These are phyloP conservation scores for Ceratobasidium sp. DNA, from an alignment of 1,284 basidiomycete genomes.

Conservation along the genomic window DNA sequence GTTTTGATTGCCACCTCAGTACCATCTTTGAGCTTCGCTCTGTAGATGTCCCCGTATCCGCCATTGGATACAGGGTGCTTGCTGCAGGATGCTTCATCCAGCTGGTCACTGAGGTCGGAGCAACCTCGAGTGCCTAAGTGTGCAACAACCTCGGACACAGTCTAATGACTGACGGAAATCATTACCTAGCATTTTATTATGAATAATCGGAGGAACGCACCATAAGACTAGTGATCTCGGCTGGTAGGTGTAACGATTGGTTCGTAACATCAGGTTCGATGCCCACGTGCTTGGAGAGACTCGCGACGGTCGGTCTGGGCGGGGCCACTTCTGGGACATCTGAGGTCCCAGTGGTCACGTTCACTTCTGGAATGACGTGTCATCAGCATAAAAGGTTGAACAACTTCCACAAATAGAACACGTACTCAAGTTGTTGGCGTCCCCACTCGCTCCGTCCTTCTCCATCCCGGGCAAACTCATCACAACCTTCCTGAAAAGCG, in stretches of 20 bases:
- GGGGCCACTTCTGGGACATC: slow-evolving; percentile 81
- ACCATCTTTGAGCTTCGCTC: neutral
- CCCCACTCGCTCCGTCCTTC: slow-evolving; percentile 72
- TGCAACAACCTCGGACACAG: neutral
- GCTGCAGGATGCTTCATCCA: neutral
- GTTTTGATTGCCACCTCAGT: slow-evolving; percentile 2
- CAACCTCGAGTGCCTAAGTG: neutral
- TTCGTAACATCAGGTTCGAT: too few species aligned
- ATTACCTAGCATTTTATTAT: too few species aligned
- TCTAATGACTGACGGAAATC: too few species aligned
- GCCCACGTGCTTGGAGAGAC: too few species aligned
- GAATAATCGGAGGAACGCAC: too few species aligned
- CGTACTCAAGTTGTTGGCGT: slow-evolving; percentile 78
- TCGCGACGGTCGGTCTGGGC: too few species aligned
- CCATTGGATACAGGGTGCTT: neutral
- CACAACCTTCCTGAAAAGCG: slow-evolving; percentile 98
- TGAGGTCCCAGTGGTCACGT: slow-evolving; percentile 72
- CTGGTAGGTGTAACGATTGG: too few species aligned
- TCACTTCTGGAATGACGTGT: slow-evolving; percentile 69
- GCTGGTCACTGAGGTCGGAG: neutral
- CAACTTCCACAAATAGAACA: slow-evolving; percentile 45
- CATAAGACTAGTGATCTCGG: too few species aligned
- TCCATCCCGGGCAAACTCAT: slow-evolving; percentile 98
- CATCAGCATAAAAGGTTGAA: slow-evolving; percentile 5
- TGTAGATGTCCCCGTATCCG: slow-evolving; percentile 1